Evolutionary conservation across 345 rosid species (phyloP).

Genomic region (Crucihimalaya himalaica): DNA sequence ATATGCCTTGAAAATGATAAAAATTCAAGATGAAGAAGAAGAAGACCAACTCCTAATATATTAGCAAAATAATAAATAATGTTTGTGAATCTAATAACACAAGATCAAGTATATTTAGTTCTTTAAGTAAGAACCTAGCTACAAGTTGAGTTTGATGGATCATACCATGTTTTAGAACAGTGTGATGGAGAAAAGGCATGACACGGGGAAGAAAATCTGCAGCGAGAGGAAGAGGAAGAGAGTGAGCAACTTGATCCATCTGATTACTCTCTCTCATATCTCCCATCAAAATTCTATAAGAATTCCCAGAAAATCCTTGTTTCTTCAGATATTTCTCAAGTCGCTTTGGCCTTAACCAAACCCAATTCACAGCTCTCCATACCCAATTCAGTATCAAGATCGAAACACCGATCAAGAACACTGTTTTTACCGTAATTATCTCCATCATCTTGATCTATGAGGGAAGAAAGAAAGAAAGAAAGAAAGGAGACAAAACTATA

Average conservation of each 20-base stretch:
- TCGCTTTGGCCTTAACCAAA: conserved; percentile 50
- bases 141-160: conserved; percentile 5
- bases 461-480: conserved; percentile 8
- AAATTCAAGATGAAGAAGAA: conserved; percentile 20
- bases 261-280: conserved; percentile 40
- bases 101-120: conserved; percentile 2
- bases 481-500: conserved; percentile 33
- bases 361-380: conserved; percentile 49
- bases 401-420: conserved; percentile 31
- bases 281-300: conserved; percentile 47
- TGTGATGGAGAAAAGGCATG: conserved; percentile 46
- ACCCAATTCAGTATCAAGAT: conserved; percentile 37
- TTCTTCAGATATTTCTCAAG: conserved; percentile 46
- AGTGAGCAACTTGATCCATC: conserved; percentile 43
- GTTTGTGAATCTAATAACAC: not conserved
- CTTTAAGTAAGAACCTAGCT: no score
- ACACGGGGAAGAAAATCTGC: conserved; percentile 44
- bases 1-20: not conserved
- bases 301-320: conserved; percentile 51
- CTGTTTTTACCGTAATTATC: conserved; percentile 15
- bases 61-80: not conserved
- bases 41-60: conserved; percentile 16
- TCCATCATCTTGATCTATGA: conserved; percentile 29
- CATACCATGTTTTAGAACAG: conserved; percentile 42
- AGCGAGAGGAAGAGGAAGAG: conserved; percentile 41